Base-by-base conservation (phyloP, 306 rosid genomes). In the Fragaria ananassa region DNA sequence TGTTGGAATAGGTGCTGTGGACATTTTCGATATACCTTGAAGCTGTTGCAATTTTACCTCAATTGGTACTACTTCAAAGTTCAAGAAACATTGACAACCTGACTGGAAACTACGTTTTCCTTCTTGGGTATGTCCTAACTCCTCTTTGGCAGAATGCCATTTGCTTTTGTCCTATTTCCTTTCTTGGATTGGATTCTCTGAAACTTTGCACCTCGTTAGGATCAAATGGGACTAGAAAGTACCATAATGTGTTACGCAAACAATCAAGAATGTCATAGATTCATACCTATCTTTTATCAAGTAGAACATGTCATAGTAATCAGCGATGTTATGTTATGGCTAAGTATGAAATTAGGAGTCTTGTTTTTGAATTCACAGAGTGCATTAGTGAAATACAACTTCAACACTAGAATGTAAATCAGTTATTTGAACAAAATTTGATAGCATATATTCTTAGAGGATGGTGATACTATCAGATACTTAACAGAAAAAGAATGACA, bases 1-100 rank as follows among this genome's bases (percentile, higher is more conserved):
- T 18, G 9, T 47, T 62, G 67, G 12, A 1, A 13, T 14, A 81
- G 80, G 61, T 81, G 18, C 14, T 81, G 12, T 76, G 84, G 80
- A 2, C 84, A 68, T 75, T 76, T 70, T 75, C 84, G 1, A 54
- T 76, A 41, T 81, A 75, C 58, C 77, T 81, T 19, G 84, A 81
- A 53, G 77, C 80, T 42, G 84, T 81, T 21, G 77, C 80, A 51
- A 70, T 81, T 62, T 23, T 81, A 53, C 84, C 84, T 0, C 84
- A 76, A 35, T 71, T 81, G 80, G 84, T 81, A 29, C 56, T 75
- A 44, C 80, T 81, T 45, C 80, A 81, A 51, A 53, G 62, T n/a
- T 76, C 80, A 14, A 53, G 74, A 25, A 81, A 70, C 80, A 71
- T 80, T 13, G 83, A 80, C 71, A 80, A 50, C 65, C 75, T 74